phyloP scores from a whole-genome alignment of 164 flowering plant species.

The Paratinospora sagittata region DNA sequence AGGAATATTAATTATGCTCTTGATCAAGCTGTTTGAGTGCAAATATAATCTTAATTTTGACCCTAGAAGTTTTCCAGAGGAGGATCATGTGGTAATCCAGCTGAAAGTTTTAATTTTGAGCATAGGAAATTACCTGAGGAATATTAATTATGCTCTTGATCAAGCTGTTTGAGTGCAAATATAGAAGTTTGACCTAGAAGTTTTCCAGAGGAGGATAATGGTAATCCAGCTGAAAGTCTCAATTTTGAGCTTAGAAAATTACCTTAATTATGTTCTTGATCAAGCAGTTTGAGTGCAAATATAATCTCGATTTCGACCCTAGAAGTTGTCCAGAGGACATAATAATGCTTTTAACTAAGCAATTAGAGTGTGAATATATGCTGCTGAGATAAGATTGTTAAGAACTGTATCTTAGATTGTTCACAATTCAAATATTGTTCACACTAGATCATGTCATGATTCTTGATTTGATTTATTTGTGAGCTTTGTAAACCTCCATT shows the following conservation, averaged over 20 bases:
- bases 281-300: background rate
- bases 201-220: too few species aligned
- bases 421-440: background rate
- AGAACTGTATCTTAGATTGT: background rate
- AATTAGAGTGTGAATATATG: background rate
- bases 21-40: too few species aligned
- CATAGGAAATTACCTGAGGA: background rate
- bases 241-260: background rate
- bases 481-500: background rate
- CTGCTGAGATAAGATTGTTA: background rate
- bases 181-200: too few species aligned
- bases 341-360: background rate
- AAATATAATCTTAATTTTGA: too few species aligned
- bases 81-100: background rate
- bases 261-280: background rate
- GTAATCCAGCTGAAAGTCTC: background rate
- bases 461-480: background rate
- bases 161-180: too few species aligned
- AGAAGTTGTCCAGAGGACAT: background rate
- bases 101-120: background rate
- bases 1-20: too few species aligned
- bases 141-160: too few species aligned
- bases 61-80: too few species aligned
- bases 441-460: background rate
- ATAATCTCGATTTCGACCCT: background rate